phyloP scores from a whole-genome alignment of 2,329 filamentous ascomycete species.

The Cladophialophora exuberans region DNA sequence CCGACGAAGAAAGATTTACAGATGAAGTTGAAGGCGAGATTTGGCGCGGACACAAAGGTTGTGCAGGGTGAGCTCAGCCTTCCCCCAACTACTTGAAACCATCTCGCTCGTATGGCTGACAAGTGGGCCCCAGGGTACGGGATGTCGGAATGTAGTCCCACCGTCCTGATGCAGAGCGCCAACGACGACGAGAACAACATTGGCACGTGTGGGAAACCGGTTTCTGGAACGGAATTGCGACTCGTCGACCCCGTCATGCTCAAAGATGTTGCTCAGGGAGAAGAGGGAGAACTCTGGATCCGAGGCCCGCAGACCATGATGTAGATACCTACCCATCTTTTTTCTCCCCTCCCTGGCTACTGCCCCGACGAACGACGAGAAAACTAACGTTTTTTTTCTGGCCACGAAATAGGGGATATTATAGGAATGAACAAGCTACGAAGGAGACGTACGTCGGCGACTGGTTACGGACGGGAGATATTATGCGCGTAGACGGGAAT shows the following conservation, averaged over 20 bases:
- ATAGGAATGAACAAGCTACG: conserved; percentile 72
- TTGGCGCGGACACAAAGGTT: conserved; percentile 47
- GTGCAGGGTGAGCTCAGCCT: conserved; percentile 44
- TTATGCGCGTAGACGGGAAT: conserved; percentile 58
- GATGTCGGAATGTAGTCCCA: conserved; percentile 44
- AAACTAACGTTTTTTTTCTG: too few species aligned
- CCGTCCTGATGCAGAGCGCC: conserved; percentile 46
- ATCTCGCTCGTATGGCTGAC: neutral
- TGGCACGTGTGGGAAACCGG: conserved; percentile 37
- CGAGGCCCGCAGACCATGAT: conserved; percentile 73
- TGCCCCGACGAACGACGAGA: too few species aligned
- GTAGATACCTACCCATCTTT: neutral
- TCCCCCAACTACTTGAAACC: too few species aligned
- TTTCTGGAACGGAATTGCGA: conserved; percentile 22
- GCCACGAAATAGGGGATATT: conserved; percentile 76
- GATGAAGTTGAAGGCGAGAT: conserved; percentile 52
- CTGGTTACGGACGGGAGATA: conserved; percentile 66
- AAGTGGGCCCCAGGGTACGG: conserved; percentile 7
- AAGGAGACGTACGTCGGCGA: conserved; percentile 67
- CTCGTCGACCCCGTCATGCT: conserved; percentile 19
- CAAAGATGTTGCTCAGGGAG: conserved; percentile 18
- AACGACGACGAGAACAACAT: conserved; percentile 53
- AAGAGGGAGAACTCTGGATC: conserved; percentile 63
- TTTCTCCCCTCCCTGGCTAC: too few species aligned
- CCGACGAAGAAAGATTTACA: conserved; percentile 61